Percentiles rank a stretch among this genome's conserved stretches.
Evolutionary conservation across 495 filamentous ascomycete genomes (phyloP).

Genomic region (Penicillium macrosclerotiorum): DNA sequence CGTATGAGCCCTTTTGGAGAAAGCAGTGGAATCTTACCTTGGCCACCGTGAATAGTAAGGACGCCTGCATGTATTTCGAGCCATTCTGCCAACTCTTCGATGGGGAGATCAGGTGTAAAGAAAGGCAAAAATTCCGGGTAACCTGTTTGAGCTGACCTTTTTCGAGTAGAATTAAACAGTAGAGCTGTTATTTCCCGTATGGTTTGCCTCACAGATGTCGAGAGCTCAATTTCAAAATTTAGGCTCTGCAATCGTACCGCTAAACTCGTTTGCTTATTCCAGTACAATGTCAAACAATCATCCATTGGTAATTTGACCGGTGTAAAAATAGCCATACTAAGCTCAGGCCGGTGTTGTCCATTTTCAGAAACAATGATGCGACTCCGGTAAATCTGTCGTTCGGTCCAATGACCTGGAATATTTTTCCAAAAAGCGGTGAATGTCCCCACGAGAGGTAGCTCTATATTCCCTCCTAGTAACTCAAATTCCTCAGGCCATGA

Average conservation of each 20-base stretch:
- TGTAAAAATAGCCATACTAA: conserved; percentile 1
- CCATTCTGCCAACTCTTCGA: conserved; percentile 3
- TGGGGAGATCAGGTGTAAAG: conserved; percentile 2
- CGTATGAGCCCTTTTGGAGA: not conserved
- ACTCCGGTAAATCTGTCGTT: not conserved
- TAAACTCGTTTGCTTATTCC: not conserved
- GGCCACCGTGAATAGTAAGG: not conserved
- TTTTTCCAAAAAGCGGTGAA: not conserved
- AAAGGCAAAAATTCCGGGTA: not conserved
- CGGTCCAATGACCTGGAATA: not conserved
- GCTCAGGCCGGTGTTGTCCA: not conserved
- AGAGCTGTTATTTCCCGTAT: not conserved
- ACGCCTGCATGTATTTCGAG: not conserved
- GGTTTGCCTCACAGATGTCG: not conserved
- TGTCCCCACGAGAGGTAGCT: not conserved
- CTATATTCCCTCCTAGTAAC: no score
- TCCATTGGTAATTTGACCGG: not conserved
- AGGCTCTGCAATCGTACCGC: not conserved
- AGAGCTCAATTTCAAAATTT: not conserved
- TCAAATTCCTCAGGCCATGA: not conserved
- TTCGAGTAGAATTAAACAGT: not conserved
- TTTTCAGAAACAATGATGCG: not conserved
- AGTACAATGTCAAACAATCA: not conserved
- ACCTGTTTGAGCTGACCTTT: not conserved
- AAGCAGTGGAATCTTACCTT: conserved; percentile 1